A percentile compares a stretch with the other conserved stretches of the same genome.
Conservation (phyloP, 495 filamentous ascomycete species). For the Delitschia confertaspora region DNA sequence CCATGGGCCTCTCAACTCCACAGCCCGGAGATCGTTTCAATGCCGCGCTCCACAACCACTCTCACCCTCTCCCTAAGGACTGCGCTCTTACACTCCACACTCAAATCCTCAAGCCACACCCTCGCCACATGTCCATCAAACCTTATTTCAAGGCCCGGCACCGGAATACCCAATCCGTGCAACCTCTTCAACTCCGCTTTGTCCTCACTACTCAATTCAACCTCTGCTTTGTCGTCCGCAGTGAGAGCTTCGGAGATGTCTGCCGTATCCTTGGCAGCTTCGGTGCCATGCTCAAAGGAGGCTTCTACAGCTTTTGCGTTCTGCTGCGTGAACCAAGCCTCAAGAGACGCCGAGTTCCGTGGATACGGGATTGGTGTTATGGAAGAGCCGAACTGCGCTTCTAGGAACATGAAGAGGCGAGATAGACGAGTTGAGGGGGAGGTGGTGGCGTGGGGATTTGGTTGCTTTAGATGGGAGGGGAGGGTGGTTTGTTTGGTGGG, state of each 20-base stretch:
- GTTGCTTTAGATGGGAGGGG: constrained; percentile 31
- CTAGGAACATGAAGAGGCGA: constrained; percentile 88
- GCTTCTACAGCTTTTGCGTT: constrained; percentile 20
- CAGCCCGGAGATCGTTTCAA: constrained; percentile 81
- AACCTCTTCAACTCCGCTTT: constrained; percentile 57
- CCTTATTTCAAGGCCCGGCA: constrained; percentile 78
- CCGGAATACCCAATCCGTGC: constrained; percentile 70
- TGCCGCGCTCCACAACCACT: constrained; percentile 80
- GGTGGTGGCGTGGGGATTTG: constrained; percentile 55
- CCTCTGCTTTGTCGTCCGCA: background rate
- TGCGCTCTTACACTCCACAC: constrained; percentile 72
- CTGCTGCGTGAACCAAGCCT: constrained; percentile 21
- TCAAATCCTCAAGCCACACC: constrained; percentile 84
- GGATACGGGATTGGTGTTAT: constrained; percentile 64
- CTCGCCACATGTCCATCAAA: constrained; percentile 81
- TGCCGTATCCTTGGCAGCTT: constrained; percentile 34
- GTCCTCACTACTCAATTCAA: constrained; percentile 27
- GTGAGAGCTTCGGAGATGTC: constrained; percentile 22
- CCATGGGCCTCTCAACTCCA: constrained; percentile 36
- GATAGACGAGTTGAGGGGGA: constrained; percentile 65
- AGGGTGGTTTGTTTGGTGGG: constrained; percentile 2
- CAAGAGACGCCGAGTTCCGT: constrained; percentile 17
- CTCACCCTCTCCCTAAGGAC: constrained; percentile 70
- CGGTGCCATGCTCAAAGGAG: constrained; percentile 26
- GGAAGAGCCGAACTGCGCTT: constrained; percentile 85